Evolutionary conservation across 108 stramenopile genomes (phyloP).

Genomic region (Nitzschia sp.): DNA sequence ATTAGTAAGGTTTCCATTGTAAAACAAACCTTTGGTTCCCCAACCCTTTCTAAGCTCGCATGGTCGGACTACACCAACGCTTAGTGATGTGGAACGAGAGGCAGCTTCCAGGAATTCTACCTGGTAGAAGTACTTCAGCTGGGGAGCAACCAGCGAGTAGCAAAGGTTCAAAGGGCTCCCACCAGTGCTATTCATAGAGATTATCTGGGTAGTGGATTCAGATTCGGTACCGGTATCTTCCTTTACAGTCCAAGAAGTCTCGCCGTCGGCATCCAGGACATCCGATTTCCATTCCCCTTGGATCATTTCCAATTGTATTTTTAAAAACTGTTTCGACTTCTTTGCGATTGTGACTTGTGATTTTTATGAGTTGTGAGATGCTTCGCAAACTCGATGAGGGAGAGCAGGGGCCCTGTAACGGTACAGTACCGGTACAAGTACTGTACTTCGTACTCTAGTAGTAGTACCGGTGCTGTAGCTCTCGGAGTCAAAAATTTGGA

Average conservation of each 20-base stretch:
- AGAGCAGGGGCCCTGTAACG: no score
- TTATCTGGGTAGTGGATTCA: background rate
- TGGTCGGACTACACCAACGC: constrained; percentile 47
- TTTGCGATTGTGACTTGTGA: no score
- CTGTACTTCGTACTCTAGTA: no score
- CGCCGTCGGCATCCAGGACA: background rate
- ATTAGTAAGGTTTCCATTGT: constrained; percentile 69
- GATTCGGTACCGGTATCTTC: background rate
- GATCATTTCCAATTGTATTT: background rate
- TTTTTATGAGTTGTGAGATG: no score
- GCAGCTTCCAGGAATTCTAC: background rate
- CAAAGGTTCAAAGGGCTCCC: constrained; percentile 12
- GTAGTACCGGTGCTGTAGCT: no score
- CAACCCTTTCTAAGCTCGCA: constrained; percentile 47
- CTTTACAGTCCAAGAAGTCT: background rate
- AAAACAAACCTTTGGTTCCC: constrained; percentile 55
- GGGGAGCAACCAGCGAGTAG: background rate
- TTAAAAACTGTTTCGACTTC: no score
- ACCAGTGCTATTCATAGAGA: background rate
- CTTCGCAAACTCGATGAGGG: no score
- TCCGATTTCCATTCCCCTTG: constrained; percentile 11
- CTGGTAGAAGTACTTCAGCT: background rate
- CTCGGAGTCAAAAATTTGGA: no score
- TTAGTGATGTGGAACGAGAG: background rate
- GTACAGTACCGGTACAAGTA: no score